Evolutionary conservation across 108 stramenopile genomes (phyloP).

Genomic region (Cafeteria roenbergensis): DNA sequence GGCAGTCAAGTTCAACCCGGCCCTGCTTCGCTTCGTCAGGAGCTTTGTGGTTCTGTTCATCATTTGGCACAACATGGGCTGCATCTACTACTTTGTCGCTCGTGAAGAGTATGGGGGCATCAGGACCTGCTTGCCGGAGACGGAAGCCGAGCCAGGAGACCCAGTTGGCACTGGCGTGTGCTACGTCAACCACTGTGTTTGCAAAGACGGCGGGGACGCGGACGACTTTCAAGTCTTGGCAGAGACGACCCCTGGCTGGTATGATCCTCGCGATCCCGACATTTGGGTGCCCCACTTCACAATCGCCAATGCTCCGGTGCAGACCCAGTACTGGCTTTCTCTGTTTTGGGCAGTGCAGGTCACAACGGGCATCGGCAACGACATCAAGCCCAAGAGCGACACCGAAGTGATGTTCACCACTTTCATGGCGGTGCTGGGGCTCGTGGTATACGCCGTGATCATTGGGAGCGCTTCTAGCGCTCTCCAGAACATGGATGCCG

Average conservation of each 20-base stretch:
- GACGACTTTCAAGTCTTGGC: neutral
- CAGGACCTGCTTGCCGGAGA: neutral
- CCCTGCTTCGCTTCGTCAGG: neutral
- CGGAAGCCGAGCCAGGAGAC: too few species aligned
- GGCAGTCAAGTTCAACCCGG: constrained; percentile 10
- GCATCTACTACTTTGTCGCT: neutral
- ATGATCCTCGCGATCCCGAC: neutral
- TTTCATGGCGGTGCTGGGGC: neutral
- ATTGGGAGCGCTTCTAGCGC: neutral
- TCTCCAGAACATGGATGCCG: neutral
- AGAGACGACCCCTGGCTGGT: neutral
- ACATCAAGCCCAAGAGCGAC: neutral
- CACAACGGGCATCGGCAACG: constrained; percentile 1
- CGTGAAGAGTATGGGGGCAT: neutral
- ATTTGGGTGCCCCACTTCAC: neutral
- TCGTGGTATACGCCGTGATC: neutral
- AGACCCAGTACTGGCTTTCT: neutral
- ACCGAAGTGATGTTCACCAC: neutral
- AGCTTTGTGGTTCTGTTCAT: neutral
- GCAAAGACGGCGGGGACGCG: neutral
- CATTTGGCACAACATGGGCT: neutral
- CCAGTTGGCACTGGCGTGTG: neutral
- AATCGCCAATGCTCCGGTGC: neutral
- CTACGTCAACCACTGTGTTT: neutral
- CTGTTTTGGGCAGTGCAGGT: neutral